Base-by-base conservation (phyloP, 2,329 filamentous ascomycete genomes). In the Colletotrichum sp. region DNA sequence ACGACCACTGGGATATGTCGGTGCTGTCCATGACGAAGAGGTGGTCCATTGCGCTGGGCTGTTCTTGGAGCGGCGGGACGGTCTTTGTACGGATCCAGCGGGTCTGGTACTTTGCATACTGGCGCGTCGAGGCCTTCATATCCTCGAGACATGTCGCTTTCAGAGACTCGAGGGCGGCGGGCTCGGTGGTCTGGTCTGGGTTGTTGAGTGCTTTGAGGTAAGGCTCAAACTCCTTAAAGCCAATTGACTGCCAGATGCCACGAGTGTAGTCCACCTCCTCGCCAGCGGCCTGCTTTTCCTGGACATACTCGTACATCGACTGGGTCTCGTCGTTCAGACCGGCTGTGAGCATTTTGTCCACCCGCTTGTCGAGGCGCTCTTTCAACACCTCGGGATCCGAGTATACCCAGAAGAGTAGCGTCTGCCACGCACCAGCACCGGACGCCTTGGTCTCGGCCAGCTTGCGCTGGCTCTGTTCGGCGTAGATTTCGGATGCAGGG, bases 241-340 rank as follows among this genome's bases (percentile, higher is more conserved):
- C 97, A 76, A 99, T 99, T 2, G 96, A 97, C 69, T 98, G 94
- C 96, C 96, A 99, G 58, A 99, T 97, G 1, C 97, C 97, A 69
- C 93, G 92, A 2, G 91, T 94, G 78, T 92, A 89, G 81, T 98
- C 95, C 3, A 97, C 84, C 0, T 83, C 78, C 3, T 87, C 83
- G 0, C 92, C 93, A 3, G 85, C 80, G 0, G 85, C 81, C 0
- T 82, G 77, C 21, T 81, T 81, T 3, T 80, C 69, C 21, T 78
- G 83, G 5, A 85, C 81, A 63, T 87, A 86, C 2, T 84, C 78
- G 75, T 87, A 86, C 59, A 92, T 84, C 64, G 87, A 81, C 28
- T 81, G 82, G 1, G 88, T 85, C 79, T 92, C 90, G 8, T 86
- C 82, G 74, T 89, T 83, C 12, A 92, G 86, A 0, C 88, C 89